Base-by-base conservation (phyloP, 768 basidiomycete species). In the Lactarius sp. region DNA sequence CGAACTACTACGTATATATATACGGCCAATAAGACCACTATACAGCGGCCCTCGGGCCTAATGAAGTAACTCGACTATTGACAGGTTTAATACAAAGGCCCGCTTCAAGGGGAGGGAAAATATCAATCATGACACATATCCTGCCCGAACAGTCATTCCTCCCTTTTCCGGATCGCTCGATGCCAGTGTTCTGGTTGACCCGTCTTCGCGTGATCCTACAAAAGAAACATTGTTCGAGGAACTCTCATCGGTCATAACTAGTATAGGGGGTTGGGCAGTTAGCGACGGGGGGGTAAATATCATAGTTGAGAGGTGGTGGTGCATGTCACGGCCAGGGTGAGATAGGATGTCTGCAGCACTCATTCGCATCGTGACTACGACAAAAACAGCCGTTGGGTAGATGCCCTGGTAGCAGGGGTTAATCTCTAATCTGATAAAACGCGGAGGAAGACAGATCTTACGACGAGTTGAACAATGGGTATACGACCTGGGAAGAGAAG, bases 321-420 rank as follows among this genome's bases (percentile, higher is more conserved):
- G 7, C 10, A 47, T 18, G n/a, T 27, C 27, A 27, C 27, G 27
- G 27, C 44, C 9, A 3, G 52, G 44, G 22, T 14, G 4, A n/a
- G 27, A 27, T 27, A 64, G 20, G 20, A 59, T 20, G 16, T 60
- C 58, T 13, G 37, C 52, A 13, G 58, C 46, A 46, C 52, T 64
- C 7, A 55, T n/a, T 22, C 46, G 51, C 59, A 64, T 50, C 5
- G 63, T 47, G 36, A 64, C 63, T 14, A 64, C 37, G 53, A 64
- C 33, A 16, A 64, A 37, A 1, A 64, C 60, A 5, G 36, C 31
- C 16, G 59, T 54, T 7, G 63, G 63, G 20, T 64, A 64, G 6
- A 64, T 60, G 27, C 63, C 63, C 63, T 64, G 12, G 8, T 36
- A 12, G 31, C 1, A 33, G 37, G 16, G 49, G 31, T 22, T 41